Evolutionary conservation across 2,329 filamentous ascomycete species (phyloP).

Genomic region (Trichoderma breve): DNA sequence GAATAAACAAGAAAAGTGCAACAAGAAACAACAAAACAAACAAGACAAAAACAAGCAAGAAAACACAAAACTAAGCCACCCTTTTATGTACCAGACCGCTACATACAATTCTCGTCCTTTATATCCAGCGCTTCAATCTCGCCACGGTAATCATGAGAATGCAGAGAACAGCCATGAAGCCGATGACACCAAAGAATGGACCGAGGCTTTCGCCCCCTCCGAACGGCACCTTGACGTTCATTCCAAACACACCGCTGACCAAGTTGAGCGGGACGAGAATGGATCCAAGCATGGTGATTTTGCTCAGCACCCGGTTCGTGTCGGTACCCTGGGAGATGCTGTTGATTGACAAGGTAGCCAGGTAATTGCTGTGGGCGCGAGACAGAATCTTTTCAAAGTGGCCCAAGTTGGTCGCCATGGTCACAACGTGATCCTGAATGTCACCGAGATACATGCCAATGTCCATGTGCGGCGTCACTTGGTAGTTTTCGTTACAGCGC

Average conservation of each 20-base stretch:
- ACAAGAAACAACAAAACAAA: not conserved
- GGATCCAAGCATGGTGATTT: conserved; percentile 91
- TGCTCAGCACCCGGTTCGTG: conserved; percentile 86
- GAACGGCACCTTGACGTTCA: conserved; percentile 80
- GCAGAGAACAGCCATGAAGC: conserved; percentile 54
- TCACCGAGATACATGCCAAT: conserved; percentile 95
- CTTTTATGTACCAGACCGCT: not conserved
- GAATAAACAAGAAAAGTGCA: not conserved
- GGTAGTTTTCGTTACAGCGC: conserved; percentile 96
- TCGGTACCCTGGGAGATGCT: conserved; percentile 84
- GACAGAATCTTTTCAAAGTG: conserved; percentile 98
- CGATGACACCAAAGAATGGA: conserved; percentile 52
- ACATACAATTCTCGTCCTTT: conserved; percentile 1
- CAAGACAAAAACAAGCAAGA: not conserved
- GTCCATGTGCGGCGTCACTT: conserved; percentile 90
- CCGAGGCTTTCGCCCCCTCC: conserved; percentile 50
- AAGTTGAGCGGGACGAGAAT: conserved; percentile 96
- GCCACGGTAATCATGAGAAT: conserved; percentile 47
- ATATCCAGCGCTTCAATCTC: conserved; percentile 48
- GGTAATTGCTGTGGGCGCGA: conserved; percentile 90
- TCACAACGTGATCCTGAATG: conserved; percentile 98
- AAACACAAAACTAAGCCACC: not conserved
- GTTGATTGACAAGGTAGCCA: conserved; percentile 90
- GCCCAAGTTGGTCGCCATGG: conserved; percentile 94
- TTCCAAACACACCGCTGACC: conserved; percentile 81